phyloP scores from a whole-genome alignment of 1,284 basidiomycete species.

The Ganoderma lucidum region DNA sequence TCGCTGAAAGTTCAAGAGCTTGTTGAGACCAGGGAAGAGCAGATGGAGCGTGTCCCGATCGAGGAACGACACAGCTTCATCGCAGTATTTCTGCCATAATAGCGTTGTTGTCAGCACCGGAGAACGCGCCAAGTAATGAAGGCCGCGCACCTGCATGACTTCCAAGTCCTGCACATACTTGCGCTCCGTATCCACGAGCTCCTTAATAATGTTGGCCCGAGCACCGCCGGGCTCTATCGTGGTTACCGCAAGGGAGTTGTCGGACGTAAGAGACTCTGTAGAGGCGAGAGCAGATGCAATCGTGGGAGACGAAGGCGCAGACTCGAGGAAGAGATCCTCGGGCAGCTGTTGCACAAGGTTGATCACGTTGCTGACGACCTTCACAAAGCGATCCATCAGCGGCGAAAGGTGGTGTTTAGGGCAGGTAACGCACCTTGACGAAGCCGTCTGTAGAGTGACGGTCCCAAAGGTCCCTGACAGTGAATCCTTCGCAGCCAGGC shows the following conservation, averaged over 20 bases:
- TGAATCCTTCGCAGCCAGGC: conserved; percentile 76
- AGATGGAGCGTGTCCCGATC: conserved; percentile 95
- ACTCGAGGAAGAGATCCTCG: conserved; percentile 72
- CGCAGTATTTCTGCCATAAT: conserved; percentile 76
- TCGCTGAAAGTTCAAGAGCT: conserved; percentile 96
- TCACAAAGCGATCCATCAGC: conserved; percentile 20
- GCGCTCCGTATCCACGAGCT: conserved; percentile 93
- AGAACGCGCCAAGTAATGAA: conserved; percentile 16
- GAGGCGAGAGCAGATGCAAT: conserved; percentile 62
- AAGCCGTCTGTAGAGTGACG: conserved; percentile 93
- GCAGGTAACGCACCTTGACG: conserved; percentile 77
- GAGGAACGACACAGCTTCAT: conserved; percentile 82
- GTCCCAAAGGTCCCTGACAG: conserved; percentile 90
- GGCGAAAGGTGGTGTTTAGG: background rate
- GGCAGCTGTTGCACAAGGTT: conserved; percentile 88
- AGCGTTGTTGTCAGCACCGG: conserved; percentile 27
- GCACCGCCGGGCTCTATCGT: conserved; percentile 51
- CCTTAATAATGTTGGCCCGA: conserved; percentile 75
- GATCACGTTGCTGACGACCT: conserved; percentile 94
- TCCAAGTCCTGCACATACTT: conserved; percentile 99
- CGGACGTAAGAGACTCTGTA: conserved; percentile 61
- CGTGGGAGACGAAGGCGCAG: conserved; percentile 64
- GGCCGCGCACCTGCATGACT: conserved; percentile 84
- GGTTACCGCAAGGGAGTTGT: conserved; percentile 39
- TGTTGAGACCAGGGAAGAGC: conserved; percentile 95